phyloP scores from a whole-genome alignment of 495 filamentous ascomycete species.

The Aspergillus hancockii region DNA sequence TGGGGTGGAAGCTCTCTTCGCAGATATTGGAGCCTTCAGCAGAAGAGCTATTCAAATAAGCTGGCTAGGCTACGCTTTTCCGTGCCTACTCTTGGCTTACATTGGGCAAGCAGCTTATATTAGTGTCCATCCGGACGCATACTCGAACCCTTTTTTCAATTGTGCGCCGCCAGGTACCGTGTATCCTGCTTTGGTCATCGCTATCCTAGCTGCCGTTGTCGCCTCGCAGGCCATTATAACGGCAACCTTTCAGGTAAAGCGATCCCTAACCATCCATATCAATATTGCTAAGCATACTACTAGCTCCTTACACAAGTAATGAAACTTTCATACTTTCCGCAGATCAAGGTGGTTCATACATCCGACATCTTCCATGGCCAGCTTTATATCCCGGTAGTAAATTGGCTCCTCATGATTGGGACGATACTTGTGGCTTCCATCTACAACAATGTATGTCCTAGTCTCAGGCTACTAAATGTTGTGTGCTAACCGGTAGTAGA shows the following conservation, averaged over 20 bases:
- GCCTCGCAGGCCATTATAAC: constrained; percentile 81
- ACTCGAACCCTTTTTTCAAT: constrained; percentile 73
- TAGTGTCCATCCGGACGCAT: constrained; percentile 57
- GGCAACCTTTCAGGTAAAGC: constrained; percentile 56
- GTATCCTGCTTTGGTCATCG: constrained; percentile 64
- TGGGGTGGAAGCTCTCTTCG: constrained; percentile 74
- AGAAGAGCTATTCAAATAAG: constrained; percentile 62
- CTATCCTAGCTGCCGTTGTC: constrained; percentile 69
- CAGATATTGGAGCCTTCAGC: constrained; percentile 70
- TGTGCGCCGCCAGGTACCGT: constrained; percentile 64
- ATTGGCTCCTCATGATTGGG: constrained; percentile 76
- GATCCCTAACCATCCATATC: not conserved
- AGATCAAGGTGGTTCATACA: constrained; percentile 68
- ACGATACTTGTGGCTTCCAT: constrained; percentile 70
- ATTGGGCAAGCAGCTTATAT: constrained; percentile 76
- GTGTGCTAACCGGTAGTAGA: constrained; percentile 27
- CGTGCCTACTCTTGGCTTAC: constrained; percentile 70
- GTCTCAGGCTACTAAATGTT: not conserved
- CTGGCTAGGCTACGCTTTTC: constrained; percentile 64
- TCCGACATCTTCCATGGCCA: constrained; percentile 67
- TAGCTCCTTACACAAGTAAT: constrained; percentile 71
- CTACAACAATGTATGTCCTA: constrained; percentile 60
- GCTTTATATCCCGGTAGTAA: constrained; percentile 69
- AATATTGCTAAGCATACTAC: constrained; percentile 1
- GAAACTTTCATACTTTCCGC: constrained; percentile 73